Conservation (phyloP, 257 asterid species). For the Salvia rosmarinus region DNA sequence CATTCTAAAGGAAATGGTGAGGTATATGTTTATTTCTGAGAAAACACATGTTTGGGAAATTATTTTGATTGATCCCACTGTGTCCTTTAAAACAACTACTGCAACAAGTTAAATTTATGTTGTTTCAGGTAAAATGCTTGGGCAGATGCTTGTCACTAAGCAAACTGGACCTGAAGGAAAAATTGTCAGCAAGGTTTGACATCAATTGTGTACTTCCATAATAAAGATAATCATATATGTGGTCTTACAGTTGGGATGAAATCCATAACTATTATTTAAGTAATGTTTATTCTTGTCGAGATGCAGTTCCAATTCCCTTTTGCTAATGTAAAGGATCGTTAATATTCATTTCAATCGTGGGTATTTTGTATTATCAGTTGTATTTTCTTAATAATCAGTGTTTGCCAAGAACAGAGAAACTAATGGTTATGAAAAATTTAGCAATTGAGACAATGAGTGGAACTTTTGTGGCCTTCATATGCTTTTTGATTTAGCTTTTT, state of each 20-base stretch:
- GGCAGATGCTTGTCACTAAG: conserved; percentile 91
- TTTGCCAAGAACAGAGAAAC: too few species aligned
- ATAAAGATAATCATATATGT: neutral
- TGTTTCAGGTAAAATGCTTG: conserved; percentile 89
- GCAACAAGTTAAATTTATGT: conserved; percentile 20
- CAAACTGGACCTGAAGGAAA: conserved; percentile 96
- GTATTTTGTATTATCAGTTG: conserved; percentile 9
- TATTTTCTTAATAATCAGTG: neutral
- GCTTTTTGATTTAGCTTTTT: neutral
- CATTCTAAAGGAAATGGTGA: neutral
- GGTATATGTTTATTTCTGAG: neutral
- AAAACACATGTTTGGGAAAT: conserved; percentile 14
- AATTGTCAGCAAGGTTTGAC: conserved; percentile 93
- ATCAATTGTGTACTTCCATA: conserved; percentile 1
- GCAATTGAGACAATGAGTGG: conserved; percentile 9
- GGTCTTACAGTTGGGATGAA: conserved; percentile 7
- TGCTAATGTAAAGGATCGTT: conserved; percentile 12
- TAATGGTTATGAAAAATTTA: conserved; percentile 10
- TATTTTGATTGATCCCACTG: neutral
- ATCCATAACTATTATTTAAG: conserved; percentile 10
- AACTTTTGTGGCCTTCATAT: conserved; percentile 16
- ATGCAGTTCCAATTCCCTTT: neutral
- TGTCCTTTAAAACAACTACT: conserved; percentile 1
- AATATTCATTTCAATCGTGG: conserved; percentile 13
- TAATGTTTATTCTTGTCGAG: conserved; percentile 4